These are phyloP conservation scores for Colletotrichum simmondsii DNA, from an alignment of 2,329 filamentous ascomycete genomes.

Conservation along the genomic window DNA sequence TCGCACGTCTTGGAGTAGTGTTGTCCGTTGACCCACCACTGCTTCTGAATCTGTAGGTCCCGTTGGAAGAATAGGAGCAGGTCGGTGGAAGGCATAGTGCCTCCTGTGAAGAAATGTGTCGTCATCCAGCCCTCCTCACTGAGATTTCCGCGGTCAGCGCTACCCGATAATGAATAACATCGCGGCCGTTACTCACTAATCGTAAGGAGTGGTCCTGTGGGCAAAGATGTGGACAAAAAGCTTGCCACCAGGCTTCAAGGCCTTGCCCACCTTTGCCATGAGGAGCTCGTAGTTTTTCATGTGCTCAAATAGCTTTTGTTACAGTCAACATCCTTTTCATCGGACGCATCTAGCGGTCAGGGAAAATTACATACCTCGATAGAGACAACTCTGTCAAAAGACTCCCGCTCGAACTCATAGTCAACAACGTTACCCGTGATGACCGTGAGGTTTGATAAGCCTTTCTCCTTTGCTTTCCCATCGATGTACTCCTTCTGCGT, in stretches of 20 bases:
- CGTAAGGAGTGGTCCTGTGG: conserved; percentile 73
- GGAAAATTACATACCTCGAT: conserved; percentile 58
- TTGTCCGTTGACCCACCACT: conserved; percentile 78
- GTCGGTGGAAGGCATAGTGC: conserved; percentile 77
- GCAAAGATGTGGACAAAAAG: conserved; percentile 77
- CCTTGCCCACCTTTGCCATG: conserved; percentile 69
- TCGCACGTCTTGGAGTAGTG: conserved; percentile 79
- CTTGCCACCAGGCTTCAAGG: conserved; percentile 72
- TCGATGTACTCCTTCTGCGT: conserved; percentile 78
- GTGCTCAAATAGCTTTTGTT: conserved; percentile 73
- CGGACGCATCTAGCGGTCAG: neutral
- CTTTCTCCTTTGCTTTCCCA: conserved; percentile 63
- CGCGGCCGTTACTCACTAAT: conserved; percentile 53
- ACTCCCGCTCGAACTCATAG: conserved; percentile 68
- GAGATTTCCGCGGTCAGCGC: neutral
- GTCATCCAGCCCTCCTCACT: conserved; percentile 78
- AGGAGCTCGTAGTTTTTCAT: conserved; percentile 81
- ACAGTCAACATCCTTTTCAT: neutral
- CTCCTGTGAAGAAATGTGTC: conserved; percentile 77
- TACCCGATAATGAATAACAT: neutral
- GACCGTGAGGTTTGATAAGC: conserved; percentile 69
- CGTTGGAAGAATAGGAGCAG: conserved; percentile 74
- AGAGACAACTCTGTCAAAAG: conserved; percentile 73
- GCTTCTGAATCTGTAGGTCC: conserved; percentile 67
- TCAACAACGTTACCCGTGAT: conserved; percentile 75